Evolutionary conservation across 2,329 filamentous ascomycete genomes (phyloP), one percentile per base, ranked within the genome.

Genomic region (Bipolaris oryzae): DNA sequence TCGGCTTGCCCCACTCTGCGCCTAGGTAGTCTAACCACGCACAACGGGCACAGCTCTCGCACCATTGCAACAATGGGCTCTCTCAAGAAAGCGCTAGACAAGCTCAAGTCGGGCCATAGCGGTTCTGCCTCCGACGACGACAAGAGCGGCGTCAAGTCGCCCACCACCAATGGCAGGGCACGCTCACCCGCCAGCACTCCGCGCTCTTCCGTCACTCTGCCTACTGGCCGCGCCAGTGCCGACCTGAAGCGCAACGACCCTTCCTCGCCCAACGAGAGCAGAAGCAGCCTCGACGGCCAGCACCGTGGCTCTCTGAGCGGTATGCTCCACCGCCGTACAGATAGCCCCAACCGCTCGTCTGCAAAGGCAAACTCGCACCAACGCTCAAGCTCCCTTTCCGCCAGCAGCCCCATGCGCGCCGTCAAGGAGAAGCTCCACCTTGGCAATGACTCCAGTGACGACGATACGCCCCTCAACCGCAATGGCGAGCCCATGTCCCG

Each of bases 401-500:
- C 68, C 50, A 70, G 73, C 61, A 76, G 74, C 62, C 77, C 77
- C 31, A 75, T 78, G 52, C 71, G 75, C 6, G 71, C 69, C 7
- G 67, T 79, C 60, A 76, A 74, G 57, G 75, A 77, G 64, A 77
- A 76, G 66, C 70, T 78, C 31, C 73, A 75, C 60, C 65, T 79
- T 50, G 72, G 67, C 35, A 64, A 67, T 31, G 72, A 72, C 20
- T 74, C 71, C 21, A 73, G 70, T 57, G 74, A 75, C 9, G 64
- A 66, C 33, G 71, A 74, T 42, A 43, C 60, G 7, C 79, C 80
- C 16, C 73, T 82, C 61, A 82, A 82, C 69, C 74, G 79, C 43
- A 78, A 82, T 21, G 81, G 80, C 50, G 79, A 82, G 68, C 75
- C 75, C 44, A 77, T 82, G 76, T 82, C 79, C 60, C 76, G 76